Conservation (phyloP, 768 basidiomycete species). For the Cystofilobasidium ferigula region DNA sequence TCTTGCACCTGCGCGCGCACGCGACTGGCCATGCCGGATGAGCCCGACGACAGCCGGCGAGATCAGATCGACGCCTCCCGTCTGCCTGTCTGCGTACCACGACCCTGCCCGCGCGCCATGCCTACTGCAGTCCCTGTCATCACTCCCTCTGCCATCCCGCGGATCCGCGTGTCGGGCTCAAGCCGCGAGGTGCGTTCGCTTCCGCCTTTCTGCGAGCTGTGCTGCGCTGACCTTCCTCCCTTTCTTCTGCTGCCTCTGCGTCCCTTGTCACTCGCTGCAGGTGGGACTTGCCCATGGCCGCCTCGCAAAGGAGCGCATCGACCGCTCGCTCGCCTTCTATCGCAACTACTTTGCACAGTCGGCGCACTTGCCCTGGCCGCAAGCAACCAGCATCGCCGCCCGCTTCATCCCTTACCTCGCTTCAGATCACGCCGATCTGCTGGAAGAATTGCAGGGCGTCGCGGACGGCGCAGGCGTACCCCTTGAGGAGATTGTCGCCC, state of each 20-base stretch:
- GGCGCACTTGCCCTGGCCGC: slow-evolving; percentile 5
- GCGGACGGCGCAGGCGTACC: slow-evolving; percentile 12
- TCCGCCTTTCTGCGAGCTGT: too few relatives aligned
- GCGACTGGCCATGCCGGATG: too few relatives aligned
- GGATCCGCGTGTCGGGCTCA: neutral
- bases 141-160: neutral
- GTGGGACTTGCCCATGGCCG: slow-evolving; percentile 1
- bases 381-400: neutral
- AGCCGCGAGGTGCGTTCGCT: neutral
- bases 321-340: neutral
- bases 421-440: neutral
- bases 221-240: neutral
- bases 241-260: neutral
- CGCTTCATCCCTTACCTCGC: neutral
- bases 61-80: too few relatives aligned
- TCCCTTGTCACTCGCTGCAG: neutral
- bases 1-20: too few relatives aligned
- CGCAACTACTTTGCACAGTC: slow-evolving; percentile 1
- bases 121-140: neutral
- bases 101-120: too few relatives aligned
- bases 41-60: too few relatives aligned
- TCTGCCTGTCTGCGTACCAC: too few relatives aligned
- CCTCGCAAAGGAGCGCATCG: neutral
- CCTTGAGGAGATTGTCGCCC: neutral
- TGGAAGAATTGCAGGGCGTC: slow-evolving; percentile 14